Evolutionary conservation across 2,329 filamentous ascomycete genomes (phyloP), one percentile per base, ranked within the genome.

Genomic region (Aspergillus caelatus): DNA sequence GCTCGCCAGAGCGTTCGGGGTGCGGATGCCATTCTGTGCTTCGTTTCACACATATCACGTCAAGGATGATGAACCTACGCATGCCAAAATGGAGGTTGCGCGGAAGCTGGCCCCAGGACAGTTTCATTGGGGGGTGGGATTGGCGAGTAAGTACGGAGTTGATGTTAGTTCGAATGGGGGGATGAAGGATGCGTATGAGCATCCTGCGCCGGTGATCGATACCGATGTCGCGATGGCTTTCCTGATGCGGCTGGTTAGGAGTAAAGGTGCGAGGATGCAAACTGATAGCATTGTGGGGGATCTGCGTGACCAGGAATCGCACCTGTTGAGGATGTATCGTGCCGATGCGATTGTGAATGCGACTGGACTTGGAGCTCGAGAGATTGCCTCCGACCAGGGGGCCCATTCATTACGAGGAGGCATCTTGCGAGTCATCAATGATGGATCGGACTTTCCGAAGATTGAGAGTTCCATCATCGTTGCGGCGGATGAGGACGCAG

Each of bases 181-280:
- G 1, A 14, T 62, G 21, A n/a, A 56, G 12, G 60, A 83, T 41
- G 81, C 80, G 6, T 83, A 83, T 65, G 78, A 82, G 64, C 69
- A 80, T 57, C 70, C 80, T 53, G 77, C 81, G 1, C 82, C 81
- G 1, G 73, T 82, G 58, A 83, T 84, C 62, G 80, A 83, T 66
- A 82, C 81, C 0, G 81, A 83, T 65, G 66, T 73, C 46, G 76
- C 76, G 34, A 83, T 83, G 80, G 65, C 67, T 26, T 82, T 76
- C 71, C 70, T 83, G 56, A 80, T 75, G 65, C 69, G 71, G 39
- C 75, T 83, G 1, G 78, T 83, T 28, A 65, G 75, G 34, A 66
- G 69, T 48, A 83, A 83, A 64, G 81, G 81, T 79, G 79, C 8
- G 65, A 62, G 14, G 65, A 81, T 21, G 71, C 78, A 46, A 1